Evolutionary conservation across 768 basidiomycete genomes (phyloP).

Genomic region (Suillus clintonianus): DNA sequence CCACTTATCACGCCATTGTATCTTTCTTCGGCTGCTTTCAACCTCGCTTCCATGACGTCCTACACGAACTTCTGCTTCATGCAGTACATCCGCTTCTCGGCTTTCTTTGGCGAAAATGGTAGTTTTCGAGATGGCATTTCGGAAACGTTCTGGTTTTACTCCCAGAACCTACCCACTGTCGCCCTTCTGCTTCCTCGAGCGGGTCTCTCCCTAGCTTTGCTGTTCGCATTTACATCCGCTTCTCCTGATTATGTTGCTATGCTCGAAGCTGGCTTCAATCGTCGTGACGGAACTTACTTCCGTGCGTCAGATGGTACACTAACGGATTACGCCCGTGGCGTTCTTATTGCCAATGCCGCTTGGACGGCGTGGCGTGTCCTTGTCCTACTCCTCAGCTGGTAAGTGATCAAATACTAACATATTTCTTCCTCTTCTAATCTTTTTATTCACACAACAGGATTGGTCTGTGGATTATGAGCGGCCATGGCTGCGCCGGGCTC

Average conservation of each 20-base stretch:
- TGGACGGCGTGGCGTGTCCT: slow-evolving; percentile 80
- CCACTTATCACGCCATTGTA: slow-evolving; percentile 84
- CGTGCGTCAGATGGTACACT: slow-evolving; percentile 59
- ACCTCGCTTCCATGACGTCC: slow-evolving; percentile 72
- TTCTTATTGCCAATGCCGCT: slow-evolving; percentile 76
- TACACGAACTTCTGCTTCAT: slow-evolving; percentile 86
- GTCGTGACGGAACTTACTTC: slow-evolving; percentile 80
- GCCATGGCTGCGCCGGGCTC: slow-evolving; percentile 75
- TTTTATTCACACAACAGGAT: slow-evolving; percentile 44
- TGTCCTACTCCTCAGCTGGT: slow-evolving; percentile 74
- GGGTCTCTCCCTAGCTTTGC: slow-evolving; percentile 68
- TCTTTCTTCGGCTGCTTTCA: slow-evolving; percentile 77
- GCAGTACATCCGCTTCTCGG: slow-evolving; percentile 72
- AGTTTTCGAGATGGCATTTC: slow-evolving; percentile 61
- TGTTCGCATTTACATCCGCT: slow-evolving; percentile 63
- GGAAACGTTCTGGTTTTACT: slow-evolving; percentile 82
- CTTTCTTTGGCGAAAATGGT: slow-evolving; percentile 57
- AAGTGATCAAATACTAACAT: slow-evolving; percentile 20
- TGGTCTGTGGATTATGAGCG: slow-evolving; percentile 78
- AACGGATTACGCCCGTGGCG: slow-evolving; percentile 74
- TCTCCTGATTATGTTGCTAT: slow-evolving; percentile 48
- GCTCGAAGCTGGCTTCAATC: slow-evolving; percentile 46
- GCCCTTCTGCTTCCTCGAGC: slow-evolving; percentile 83
- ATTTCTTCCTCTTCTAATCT: background rate
- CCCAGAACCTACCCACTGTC: slow-evolving; percentile 84